Base-by-base conservation (phyloP, 306 rosid genomes). In the Urtica urens region DNA sequence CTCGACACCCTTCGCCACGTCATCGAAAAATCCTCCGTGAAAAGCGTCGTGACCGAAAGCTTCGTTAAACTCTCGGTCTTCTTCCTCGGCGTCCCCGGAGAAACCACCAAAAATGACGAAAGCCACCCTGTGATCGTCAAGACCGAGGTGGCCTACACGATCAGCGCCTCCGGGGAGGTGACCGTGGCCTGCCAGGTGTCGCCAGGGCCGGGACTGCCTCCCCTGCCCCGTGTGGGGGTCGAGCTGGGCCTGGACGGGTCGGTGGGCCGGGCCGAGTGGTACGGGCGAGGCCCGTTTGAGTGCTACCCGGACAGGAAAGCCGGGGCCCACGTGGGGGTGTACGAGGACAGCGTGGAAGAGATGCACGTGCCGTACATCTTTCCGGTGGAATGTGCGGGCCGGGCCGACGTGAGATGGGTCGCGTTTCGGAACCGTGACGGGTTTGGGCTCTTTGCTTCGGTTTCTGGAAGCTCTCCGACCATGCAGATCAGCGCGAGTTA, bases 281-380 rank as follows among this genome's bases (percentile, higher is more conserved):
- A 84, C 13, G 97, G 97, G 58, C 79, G 87, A 81, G 97, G 97
- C 14, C 97, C 92, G 13, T 81, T 84, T 33, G 97, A 90, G 71
- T 84, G 94, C 46, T 84, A 84, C 68, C 95, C 94, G 0, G 97
- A 84, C 70, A 67, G 97, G 55, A 90, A 84, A 65, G 93, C 82
- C 16, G 82, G 87, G n/a, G 95, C 97, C 10, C 86, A 79, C 43
- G 78, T 84, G 22, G 87, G 68, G 19, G 54, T 81, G 34, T 84
- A 84, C 12, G 82, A 84, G 70, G 55, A 63, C 55, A 79, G 51
- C 31, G 79, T 84, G 20, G 56, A 60, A 23, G 87, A 84, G 57
- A 54, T 90, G 93, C 93, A 90, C 53, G 94, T 84, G 67, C 97
- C 97, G 21, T 90, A 90, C 34, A 77, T 84, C 55, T 78, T 90